Conservation (phyloP, 2,329 filamentous ascomycete genomes). For the Trichoderma oligosporum region DNA sequence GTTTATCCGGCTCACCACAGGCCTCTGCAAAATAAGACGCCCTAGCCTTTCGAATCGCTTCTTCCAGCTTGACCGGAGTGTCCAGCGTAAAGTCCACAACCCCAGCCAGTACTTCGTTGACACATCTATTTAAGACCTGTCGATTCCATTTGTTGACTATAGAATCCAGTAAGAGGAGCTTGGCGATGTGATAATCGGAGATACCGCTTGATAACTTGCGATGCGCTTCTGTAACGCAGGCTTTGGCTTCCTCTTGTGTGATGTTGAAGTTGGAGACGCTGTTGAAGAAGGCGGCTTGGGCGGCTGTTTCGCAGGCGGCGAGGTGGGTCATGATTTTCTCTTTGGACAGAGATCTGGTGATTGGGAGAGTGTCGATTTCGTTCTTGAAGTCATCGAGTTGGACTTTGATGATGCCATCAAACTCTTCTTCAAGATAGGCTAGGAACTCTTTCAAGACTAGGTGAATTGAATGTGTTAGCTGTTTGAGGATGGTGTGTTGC, state of each 20-base stretch:
- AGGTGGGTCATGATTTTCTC: conserved; percentile 8
- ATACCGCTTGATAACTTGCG: conserved; percentile 8
- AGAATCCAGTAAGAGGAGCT: conserved; percentile 8
- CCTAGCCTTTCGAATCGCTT: conserved; percentile 8
- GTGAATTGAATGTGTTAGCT: not conserved
- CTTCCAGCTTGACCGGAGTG: conserved; percentile 9
- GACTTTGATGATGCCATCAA: conserved; percentile 4
- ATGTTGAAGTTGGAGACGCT: conserved; percentile 7
- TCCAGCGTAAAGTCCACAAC: conserved; percentile 13
- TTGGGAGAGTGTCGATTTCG: conserved; percentile 7
- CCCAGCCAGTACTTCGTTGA: conserved; percentile 9
- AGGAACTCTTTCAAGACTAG: conserved; percentile 9
- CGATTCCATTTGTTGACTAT: conserved; percentile 17
- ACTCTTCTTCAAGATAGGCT: conserved; percentile 5
- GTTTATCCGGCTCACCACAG: conserved; percentile 9
- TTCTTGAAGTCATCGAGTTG: conserved; percentile 16
- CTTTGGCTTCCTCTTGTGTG: conserved; percentile 2
- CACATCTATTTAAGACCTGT: conserved; percentile 1
- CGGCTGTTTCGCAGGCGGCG: conserved; percentile 7
- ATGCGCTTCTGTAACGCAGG: conserved; percentile 1
- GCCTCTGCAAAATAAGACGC: conserved; percentile 15
- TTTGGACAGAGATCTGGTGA: conserved; percentile 4
- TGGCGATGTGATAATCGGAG: conserved; percentile 14
- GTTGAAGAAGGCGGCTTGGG: conserved; percentile 4
- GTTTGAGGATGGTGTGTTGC: no score